A percentile compares a stretch with the other conserved stretches of the same genome.
Evolutionary conservation across 768 basidiomycete genomes (phyloP).

Genomic region (Serendipita vermifera): DNA sequence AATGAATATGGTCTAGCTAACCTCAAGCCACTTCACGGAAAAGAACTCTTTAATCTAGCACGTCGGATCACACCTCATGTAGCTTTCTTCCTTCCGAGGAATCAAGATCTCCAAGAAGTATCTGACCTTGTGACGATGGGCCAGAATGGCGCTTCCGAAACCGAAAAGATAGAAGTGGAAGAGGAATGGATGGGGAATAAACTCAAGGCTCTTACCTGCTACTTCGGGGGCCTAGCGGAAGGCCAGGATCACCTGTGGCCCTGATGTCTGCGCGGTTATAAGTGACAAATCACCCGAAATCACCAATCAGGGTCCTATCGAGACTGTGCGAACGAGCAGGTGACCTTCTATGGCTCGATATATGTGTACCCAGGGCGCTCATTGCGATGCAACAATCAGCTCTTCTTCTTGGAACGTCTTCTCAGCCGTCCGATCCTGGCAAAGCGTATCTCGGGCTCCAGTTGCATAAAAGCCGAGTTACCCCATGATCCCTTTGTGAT

Average conservation of each 20-base stretch:
- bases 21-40: constrained; percentile 70
- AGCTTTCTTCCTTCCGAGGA: constrained; percentile 83
- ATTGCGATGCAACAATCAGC: too few relatives aligned
- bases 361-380: too few relatives aligned
- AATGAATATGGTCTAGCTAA: constrained; percentile 50
- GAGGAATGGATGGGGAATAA: constrained; percentile 95
- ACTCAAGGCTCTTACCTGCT: constrained; percentile 87
- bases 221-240: constrained; percentile 70
- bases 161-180: constrained; percentile 74
- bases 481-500: too few relatives aligned
- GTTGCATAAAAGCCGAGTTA: too few relatives aligned
- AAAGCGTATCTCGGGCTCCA: too few relatives aligned
- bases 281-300: neutral
- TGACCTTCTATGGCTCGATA: too few relatives aligned
- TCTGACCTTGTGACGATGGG: constrained; percentile 32
- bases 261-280: neutral
- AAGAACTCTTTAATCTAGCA: constrained; percentile 64
- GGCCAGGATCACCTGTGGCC: constrained; percentile 49
- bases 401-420: too few relatives aligned
- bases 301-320: neutral
- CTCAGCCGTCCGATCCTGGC: too few relatives aligned
- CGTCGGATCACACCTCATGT: constrained; percentile 64
- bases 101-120: constrained; percentile 61
- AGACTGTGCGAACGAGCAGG: too few relatives aligned
- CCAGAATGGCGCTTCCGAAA: constrained; percentile 16